phyloP scores from a whole-genome alignment of 441 rosid genomes.

The Sinapis alba region DNA sequence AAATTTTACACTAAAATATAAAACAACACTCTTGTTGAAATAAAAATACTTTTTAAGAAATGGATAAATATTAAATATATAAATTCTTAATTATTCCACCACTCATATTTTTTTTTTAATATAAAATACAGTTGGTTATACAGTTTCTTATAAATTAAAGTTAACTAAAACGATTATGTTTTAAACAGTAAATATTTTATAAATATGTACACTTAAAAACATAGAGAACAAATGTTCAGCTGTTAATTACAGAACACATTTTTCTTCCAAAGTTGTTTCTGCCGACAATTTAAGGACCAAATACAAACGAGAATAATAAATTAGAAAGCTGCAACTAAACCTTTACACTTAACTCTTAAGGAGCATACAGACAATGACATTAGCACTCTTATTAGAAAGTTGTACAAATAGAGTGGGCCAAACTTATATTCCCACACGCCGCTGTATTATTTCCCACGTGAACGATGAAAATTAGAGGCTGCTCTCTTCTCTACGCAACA shows the following conservation, averaged over 20 bases:
- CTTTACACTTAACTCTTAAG: not conserved
- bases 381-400: not conserved
- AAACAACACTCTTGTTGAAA: too few species aligned
- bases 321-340: slow-evolving; percentile 13
- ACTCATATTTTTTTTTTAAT: too few species aligned
- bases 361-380: not conserved
- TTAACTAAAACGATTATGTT: not conserved
- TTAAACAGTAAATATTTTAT: not conserved
- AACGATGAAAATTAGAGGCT: slow-evolving; percentile 7
- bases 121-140: not conserved
- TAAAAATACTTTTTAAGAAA: too few species aligned
- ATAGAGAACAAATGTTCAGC: not conserved
- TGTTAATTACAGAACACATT: not conserved
- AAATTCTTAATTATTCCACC: not conserved
- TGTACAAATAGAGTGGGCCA: slow-evolving; percentile 20
- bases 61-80: not conserved
- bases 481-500: slow-evolving; percentile 17
- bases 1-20: too few species aligned
- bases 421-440: slow-evolving; percentile 24
- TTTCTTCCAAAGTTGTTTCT: not conserved
- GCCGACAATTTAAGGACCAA: slow-evolving; percentile 21
- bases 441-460: slow-evolving; percentile 27
- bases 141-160: not conserved
- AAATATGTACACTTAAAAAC: not conserved
- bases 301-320: not conserved